These are phyloP conservation scores for Baorangia bicolor DNA, from an alignment of 768 basidiomycete genomes.

Conservation along the genomic window DNA sequence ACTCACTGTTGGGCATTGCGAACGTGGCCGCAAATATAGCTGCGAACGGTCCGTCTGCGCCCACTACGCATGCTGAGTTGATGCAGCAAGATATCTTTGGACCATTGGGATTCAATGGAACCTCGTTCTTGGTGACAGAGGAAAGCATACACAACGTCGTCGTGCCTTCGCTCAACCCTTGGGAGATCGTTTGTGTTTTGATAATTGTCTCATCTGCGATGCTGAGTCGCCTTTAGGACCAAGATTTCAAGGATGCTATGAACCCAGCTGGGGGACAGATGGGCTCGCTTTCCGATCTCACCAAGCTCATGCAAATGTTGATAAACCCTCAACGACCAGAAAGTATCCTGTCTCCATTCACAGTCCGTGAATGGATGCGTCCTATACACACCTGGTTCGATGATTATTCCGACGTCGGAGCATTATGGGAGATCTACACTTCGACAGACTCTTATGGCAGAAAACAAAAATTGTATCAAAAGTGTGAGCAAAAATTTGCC, in stretches of 20 bases:
- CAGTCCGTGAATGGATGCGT: conserved; percentile 44
- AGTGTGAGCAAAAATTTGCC: neutral
- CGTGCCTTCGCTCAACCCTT: conserved; percentile 36
- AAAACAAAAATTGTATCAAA: conserved; percentile 35
- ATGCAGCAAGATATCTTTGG: conserved; percentile 49
- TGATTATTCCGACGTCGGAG: conserved; percentile 39
- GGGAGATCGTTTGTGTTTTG: conserved; percentile 34
- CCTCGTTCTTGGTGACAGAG: conserved; percentile 42
- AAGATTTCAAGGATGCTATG: conserved; percentile 36
- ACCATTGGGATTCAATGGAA: conserved; percentile 43
- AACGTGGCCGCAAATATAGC: conserved; percentile 35
- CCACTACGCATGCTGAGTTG: conserved; percentile 41
- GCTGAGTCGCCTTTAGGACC: conserved; percentile 32
- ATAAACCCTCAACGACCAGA: conserved; percentile 40
- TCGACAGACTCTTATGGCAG: conserved; percentile 30
- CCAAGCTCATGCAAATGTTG: conserved; percentile 43
- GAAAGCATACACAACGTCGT: conserved; percentile 39
- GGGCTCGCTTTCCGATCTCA: conserved; percentile 47
- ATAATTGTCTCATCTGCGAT: neutral
- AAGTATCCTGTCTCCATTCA: conserved; percentile 34
- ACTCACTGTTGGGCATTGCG: conserved; percentile 34
- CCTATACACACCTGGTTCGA: conserved; percentile 40
- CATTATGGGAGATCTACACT: conserved; percentile 43
- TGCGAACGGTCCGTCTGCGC: conserved; percentile 14
- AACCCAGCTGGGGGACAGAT: conserved; percentile 53